phyloP scores from a whole-genome alignment of 306 rosid species.

The Luffa aegyptiaca region DNA sequence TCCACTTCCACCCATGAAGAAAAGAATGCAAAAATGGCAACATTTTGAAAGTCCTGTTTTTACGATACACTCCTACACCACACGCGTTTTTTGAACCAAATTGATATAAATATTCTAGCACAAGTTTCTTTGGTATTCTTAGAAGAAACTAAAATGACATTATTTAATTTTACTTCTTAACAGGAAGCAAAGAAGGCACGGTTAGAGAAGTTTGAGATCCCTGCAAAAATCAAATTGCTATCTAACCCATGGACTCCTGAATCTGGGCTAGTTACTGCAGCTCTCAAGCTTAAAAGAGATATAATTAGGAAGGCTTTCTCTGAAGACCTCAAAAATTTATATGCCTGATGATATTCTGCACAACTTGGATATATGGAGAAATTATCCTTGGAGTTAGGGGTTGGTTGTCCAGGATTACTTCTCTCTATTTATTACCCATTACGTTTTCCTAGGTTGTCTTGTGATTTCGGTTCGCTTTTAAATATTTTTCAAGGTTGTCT shows the following conservation, averaged over 20 bases:
- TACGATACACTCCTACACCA: not conserved
- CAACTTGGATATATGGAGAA: constrained; percentile 1
- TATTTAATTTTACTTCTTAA: not conserved
- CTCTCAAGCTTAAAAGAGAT: constrained; percentile 94
- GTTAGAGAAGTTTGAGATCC: constrained; percentile 79
- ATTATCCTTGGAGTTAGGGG: not conserved
- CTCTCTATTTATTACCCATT: not conserved
- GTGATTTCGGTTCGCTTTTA: not conserved
- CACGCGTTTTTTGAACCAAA: not conserved
- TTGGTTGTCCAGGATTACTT: not conserved
- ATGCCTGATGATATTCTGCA: constrained; percentile 20
- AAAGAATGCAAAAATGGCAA: not conserved
- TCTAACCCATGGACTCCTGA: constrained; percentile 80
- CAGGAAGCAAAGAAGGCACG: constrained; percentile 84
- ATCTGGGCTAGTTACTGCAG: constrained; percentile 83
- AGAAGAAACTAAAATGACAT: not conserved
- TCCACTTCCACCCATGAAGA: not conserved
- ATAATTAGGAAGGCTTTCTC: constrained; percentile 52
- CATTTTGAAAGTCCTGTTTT: not conserved
- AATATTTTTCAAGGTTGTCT: not conserved
- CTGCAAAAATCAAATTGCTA: constrained; percentile 64
- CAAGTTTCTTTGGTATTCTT: not conserved
- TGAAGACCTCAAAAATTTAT: constrained; percentile 54
- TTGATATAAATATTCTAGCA: not conserved
- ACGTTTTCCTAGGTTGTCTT: not conserved